Base-by-base conservation (phyloP, 2,329 filamentous ascomycete species). In the Ceratocystis variospora region DNA sequence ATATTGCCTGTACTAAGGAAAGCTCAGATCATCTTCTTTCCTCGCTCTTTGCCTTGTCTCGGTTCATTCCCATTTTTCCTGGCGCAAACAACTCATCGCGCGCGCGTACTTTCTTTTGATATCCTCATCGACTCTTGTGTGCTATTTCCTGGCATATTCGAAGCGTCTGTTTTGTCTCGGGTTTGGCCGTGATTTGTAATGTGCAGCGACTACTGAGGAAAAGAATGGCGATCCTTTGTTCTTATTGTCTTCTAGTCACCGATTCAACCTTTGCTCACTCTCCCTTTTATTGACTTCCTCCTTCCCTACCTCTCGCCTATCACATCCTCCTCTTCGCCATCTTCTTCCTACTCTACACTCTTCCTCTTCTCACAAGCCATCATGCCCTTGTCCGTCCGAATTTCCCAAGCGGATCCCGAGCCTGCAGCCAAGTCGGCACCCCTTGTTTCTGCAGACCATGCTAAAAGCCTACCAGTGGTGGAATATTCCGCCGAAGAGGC, bases 401-500 rank as follows among this genome's bases (percentile, higher is more conserved):
- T 25, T 1, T 25, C n/a, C 31, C 25, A 63, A 31, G 45, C 46
- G 31, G 46, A 41, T 17, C 44, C 55, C 17, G 55, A 59, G 55
- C 19, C 55, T 19, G 55, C 28, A 7, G 55, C 55, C 28, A 59
- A 59, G 33, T n/a, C 55, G 3, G 55, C 5, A 59, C 55, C 12
- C 5, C 31, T 59, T 28, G 28, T 37, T 31, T 59, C 55, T 59
- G n/a, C 55, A 17, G 17, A 33, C 55, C 31, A 31, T 59, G 55
- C 28, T 12, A 62, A 62, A 33, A 7, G 12, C 12, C 31, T 22
- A 19, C 63, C 53, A 12, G 12, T 3, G 63, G 66, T 70, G n/a
- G 74, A 81, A 68, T 83, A 81, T 68, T 77, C 79, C 67, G 71
- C 78, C 41, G 79, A 79, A 71, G 78, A 78, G 50, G 77, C 84